Evolutionary conservation across 768 basidiomycete species (phyloP).

Genomic region (Boletus vermiculosoides): DNA sequence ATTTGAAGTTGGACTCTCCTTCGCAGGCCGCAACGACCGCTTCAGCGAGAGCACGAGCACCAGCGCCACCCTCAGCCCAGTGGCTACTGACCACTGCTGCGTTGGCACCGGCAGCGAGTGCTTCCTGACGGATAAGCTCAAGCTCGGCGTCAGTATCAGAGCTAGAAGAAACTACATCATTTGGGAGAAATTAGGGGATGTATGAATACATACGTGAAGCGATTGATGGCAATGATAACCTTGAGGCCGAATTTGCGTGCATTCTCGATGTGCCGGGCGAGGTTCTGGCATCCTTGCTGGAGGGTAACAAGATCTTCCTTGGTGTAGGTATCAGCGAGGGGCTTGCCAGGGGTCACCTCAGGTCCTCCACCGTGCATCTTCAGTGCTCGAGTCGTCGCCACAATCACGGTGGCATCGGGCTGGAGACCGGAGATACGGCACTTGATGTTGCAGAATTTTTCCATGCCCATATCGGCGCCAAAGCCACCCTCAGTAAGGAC

Average conservation of each 20-base stretch:
- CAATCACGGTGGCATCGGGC: conserved; percentile 93
- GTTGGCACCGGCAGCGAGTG: conserved; percentile 86
- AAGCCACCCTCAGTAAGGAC: conserved; percentile 98
- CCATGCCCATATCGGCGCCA: conserved; percentile 99
- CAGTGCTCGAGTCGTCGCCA: conserved; percentile 94
- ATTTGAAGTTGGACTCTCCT: conserved; percentile 80
- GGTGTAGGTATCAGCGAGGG: conserved; percentile 90
- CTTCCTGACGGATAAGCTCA: conserved; percentile 74
- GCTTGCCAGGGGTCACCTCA: conserved; percentile 93
- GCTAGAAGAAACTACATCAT: conserved; percentile 38
- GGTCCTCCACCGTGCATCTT: conserved; percentile 99
- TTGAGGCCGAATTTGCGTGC: conserved; percentile 95
- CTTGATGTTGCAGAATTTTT: conserved; percentile 99
- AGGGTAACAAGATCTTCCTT: conserved; percentile 89
- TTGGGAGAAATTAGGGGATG: not conserved
- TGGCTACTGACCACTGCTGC: conserved; percentile 95
- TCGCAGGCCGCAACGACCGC: conserved; percentile 89
- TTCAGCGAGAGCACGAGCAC: conserved; percentile 86
- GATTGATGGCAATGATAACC: conserved; percentile 94
- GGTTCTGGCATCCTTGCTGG: conserved; percentile 89
- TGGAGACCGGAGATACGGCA: conserved; percentile 89
- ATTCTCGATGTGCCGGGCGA: conserved; percentile 92
- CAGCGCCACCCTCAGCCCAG: conserved; percentile 95
- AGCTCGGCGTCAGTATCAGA: conserved; percentile 90
- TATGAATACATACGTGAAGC: conserved; percentile 71